Conservation (phyloP, 768 basidiomycete species). For the Auricularia sp. region DNA sequence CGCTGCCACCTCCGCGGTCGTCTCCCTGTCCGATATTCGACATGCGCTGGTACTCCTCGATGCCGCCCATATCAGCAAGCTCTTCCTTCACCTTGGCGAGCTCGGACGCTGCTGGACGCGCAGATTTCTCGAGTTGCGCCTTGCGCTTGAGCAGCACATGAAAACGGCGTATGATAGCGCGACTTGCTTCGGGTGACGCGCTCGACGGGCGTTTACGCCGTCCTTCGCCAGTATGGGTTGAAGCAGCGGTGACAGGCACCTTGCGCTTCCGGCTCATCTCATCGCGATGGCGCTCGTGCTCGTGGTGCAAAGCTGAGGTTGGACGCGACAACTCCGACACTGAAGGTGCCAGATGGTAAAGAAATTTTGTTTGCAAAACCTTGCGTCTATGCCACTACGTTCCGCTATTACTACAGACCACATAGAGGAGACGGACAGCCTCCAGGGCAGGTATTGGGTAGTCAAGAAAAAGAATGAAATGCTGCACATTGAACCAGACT, state of each 20-base stretch:
- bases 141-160: slow-evolving; percentile 70
- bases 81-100: slow-evolving; percentile 47
- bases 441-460: background rate
- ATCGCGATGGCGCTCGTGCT: no score
- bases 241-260: background rate
- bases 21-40: slow-evolving; percentile 69
- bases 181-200: slow-evolving; percentile 45
- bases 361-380: no score
- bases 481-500: background rate
- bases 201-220: background rate
- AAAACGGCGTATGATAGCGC: slow-evolving; percentile 67
- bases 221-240: background rate
- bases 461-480: background rate
- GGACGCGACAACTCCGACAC: no score
- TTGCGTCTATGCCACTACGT: no score
- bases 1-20: slow-evolving; percentile 82
- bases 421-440: no score
- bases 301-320: no score
- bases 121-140: slow-evolving; percentile 30
- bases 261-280: no score
- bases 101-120: slow-evolving; percentile 14
- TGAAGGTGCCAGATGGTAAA: no score
- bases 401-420: no score
- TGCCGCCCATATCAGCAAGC: slow-evolving; percentile 62
- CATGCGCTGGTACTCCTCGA: slow-evolving; percentile 74